These are phyloP conservation scores for Dissophora globulifera DNA, from an alignment of 192 early-diverging fungal genomes.

Conservation along the genomic window DNA sequence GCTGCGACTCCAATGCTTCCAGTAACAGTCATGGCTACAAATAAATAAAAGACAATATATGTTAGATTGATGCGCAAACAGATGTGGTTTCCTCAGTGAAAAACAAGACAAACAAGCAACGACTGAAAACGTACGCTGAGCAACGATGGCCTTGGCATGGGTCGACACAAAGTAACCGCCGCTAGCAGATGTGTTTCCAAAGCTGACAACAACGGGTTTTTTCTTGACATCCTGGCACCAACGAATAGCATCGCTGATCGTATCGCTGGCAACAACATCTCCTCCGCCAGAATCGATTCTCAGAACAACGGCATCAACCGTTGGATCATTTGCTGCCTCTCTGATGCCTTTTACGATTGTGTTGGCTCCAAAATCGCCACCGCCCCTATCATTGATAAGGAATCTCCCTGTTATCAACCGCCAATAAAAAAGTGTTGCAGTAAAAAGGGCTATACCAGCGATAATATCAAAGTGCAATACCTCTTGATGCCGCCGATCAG, in stretches of 20 bases:
- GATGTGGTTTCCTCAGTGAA: no score
- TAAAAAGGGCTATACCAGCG: no score
- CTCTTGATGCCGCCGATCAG: constrained; percentile 66
- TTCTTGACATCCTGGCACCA: constrained; percentile 61
- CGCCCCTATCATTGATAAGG: constrained; percentile 15
- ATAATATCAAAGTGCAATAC: constrained; percentile 4
- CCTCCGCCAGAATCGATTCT: constrained; percentile 80
- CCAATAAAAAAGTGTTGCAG: neutral
- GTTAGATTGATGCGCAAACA: neutral
- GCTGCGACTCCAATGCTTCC: constrained; percentile 80
- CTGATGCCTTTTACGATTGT: constrained; percentile 57
- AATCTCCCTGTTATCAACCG: neutral
- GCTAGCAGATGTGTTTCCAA: constrained; percentile 66
- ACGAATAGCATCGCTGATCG: constrained; percentile 70
- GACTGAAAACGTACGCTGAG: constrained; percentile 49
- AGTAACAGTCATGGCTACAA: constrained; percentile 68
- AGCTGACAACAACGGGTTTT: constrained; percentile 76
- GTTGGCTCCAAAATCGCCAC: constrained; percentile 56
- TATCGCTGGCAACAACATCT: constrained; percentile 73
- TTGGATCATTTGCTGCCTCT: constrained; percentile 65
- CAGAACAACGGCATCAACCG: constrained; percentile 69
- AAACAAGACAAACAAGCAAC: neutral
- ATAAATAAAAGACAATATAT: neutral
- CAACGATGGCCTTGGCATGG: constrained; percentile 67
- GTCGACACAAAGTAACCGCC: constrained; percentile 70